These are phyloP conservation scores for Sarocladium strictum DNA, from an alignment of 2,329 filamentous ascomycete species.

Conservation along the genomic window DNA sequence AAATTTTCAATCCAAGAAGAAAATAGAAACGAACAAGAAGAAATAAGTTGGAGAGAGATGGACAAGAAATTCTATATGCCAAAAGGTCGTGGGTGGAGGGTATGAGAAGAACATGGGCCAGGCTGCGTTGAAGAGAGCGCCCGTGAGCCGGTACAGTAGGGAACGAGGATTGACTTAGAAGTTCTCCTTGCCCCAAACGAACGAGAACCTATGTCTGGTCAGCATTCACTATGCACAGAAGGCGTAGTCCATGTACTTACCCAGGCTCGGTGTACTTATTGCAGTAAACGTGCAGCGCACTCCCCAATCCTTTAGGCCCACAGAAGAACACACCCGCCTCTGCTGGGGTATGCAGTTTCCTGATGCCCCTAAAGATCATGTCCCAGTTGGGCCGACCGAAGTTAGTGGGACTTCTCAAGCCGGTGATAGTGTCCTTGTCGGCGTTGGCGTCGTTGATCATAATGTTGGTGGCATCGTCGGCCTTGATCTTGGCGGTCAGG, in stretches of 20 bases:
- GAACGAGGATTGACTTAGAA: slow-evolving; percentile 36
- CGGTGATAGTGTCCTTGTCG: slow-evolving; percentile 79
- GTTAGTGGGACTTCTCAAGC: slow-evolving; percentile 74
- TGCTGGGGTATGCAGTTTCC: slow-evolving; percentile 68
- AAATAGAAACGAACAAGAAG: neutral
- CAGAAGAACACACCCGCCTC: slow-evolving; percentile 82
- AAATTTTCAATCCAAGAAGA: slow-evolving; percentile 8
- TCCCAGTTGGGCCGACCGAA: slow-evolving; percentile 87
- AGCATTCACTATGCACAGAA: slow-evolving; percentile 16
- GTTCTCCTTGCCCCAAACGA: slow-evolving; percentile 65
- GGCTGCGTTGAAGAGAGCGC: neutral
- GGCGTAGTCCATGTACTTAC: slow-evolving; percentile 37
- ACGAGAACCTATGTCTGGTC: slow-evolving; percentile 46
- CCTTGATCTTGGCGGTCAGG: slow-evolving; percentile 80
- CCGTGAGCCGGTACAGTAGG: neutral
- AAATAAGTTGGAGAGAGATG: neutral
- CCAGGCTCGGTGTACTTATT: slow-evolving; percentile 83
- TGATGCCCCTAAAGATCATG: slow-evolving; percentile 78
- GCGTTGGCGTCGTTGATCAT: slow-evolving; percentile 88
- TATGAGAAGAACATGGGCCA: neutral
- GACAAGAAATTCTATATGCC: slow-evolving; percentile 9
- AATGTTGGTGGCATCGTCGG: slow-evolving; percentile 81
- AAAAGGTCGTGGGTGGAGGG: neutral
- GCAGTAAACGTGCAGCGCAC: slow-evolving; percentile 72
- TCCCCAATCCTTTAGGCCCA: slow-evolving; percentile 74